Evolutionary conservation across 1,139 yeast species (phyloP), one percentile per base, ranked within the genome.

Genomic region (Pneumocystis carinii): DNA sequence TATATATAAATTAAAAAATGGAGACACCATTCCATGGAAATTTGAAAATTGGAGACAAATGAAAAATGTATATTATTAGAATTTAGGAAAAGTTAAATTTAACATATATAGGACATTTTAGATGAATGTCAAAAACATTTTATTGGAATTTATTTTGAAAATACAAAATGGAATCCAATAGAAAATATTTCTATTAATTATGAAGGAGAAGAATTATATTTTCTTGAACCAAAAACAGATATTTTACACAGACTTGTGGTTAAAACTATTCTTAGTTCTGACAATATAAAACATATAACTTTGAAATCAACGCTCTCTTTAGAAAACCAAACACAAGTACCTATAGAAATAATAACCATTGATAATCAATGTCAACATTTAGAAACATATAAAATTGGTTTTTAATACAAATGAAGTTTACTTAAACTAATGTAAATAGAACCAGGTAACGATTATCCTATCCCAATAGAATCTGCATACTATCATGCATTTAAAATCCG

Each of bases 1-100:
- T 69, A 35, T 64, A 73, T 55, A 79, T 0, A 65, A 71, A 0
- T 73, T 90, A 32, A 76, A 76, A 60, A 79, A 84, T 59, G 80
- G 81, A 2, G 81, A 80, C 5, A 75, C 75, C 7, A 74, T 82
- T 12, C 86, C 90, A 0, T 94, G 97, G 97, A 84, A 92, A 59
- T 94, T 94, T 76, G 95, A 90, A 70, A 96, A 92, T 71, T 92
- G 97, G 97, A 80, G 87, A 67, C 80, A 80, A 41, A 82, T 90
- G 98, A 72, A 96, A 92, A 70, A 83, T 62, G 53, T 41, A 64
- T 58, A 59, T 14, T 24, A 24, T 27, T 36, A 5, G 35, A 39
- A 15, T 29, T 29, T 19, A 8, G 4, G 10, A 57, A 37, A 57
- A 29, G 14, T 12, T 24, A 62, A 32, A 15, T 59, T 36, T 39